Conservation (phyloP, 257 asterid species). For the Thymus quinquecostatus region DNA sequence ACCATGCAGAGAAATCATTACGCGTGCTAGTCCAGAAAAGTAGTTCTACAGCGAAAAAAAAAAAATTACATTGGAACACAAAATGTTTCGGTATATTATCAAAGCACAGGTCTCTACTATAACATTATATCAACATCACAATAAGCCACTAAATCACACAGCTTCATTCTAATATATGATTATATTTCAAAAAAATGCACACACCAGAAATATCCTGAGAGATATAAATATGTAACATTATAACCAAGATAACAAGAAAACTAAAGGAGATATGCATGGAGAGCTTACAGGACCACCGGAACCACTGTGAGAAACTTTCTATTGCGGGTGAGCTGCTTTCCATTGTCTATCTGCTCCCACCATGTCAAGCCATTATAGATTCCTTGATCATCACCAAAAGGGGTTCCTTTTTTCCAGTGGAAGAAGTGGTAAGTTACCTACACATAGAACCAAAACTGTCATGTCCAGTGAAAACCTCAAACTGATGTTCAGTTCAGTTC, state of each 20-base stretch:
- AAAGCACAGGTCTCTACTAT: slow-evolving; percentile 1
- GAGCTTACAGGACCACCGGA: slow-evolving; percentile 87
- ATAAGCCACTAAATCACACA: slow-evolving; percentile 9
- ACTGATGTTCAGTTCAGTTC: slow-evolving; percentile 27
- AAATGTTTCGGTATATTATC: neutral
- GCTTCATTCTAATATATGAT: neutral
- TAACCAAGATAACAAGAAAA: neutral
- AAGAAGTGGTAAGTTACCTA: slow-evolving; percentile 87
- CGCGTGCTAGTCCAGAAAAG: neutral
- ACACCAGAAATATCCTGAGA: neutral
- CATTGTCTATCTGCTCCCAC: slow-evolving; percentile 96
- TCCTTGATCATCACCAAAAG: slow-evolving; percentile 95
- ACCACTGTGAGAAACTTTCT: slow-evolving; percentile 90
- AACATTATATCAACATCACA: slow-evolving; percentile 10
- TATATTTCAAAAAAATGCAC: neutral
- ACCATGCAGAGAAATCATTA: neutral
- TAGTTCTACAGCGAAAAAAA: slow-evolving; percentile 3
- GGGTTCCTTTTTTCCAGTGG: slow-evolving; percentile 97
- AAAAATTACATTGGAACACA: neutral
- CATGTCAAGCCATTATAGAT: slow-evolving; percentile 83
- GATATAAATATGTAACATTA: neutral
- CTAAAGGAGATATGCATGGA: slow-evolving; percentile 16
- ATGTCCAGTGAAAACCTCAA: slow-evolving; percentile 26
- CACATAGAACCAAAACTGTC: slow-evolving; percentile 27
- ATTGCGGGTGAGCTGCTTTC: slow-evolving; percentile 91